Conservation (phyloP, 176 grass and related monocot genomes). For the Tillandsia fasciculata region DNA sequence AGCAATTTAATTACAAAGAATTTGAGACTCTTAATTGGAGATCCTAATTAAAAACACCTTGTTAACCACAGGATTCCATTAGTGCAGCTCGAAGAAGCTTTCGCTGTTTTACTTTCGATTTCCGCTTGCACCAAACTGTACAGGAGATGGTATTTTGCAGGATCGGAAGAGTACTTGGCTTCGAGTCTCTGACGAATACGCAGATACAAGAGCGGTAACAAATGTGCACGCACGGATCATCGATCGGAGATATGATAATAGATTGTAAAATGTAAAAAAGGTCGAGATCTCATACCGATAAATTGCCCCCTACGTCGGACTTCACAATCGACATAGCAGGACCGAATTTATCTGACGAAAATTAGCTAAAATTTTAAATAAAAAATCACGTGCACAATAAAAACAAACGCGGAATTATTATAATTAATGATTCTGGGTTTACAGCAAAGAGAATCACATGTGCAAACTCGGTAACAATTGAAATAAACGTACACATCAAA, state of each 20-base stretch:
- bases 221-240: too few relatives aligned
- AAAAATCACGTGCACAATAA: not conserved
- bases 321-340: conserved; percentile 17
- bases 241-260: not conserved
- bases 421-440: too few relatives aligned
- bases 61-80: conserved; percentile 46
- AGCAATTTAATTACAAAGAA: not conserved
- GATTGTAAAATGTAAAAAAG: not conserved
- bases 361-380: not conserved
- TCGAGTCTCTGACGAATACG: conserved; percentile 30
- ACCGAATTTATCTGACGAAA: conserved; percentile 24
- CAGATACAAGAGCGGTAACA: not conserved
- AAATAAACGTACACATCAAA: not conserved
- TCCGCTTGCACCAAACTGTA: conserved; percentile 32
- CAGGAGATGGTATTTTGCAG: conserved; percentile 25
- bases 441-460: not conserved
- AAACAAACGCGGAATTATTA: too few relatives aligned
- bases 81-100: conserved; percentile 36
- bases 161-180: conserved; percentile 27
- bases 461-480: conserved; percentile 3
- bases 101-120: conserved; percentile 29
- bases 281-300: conserved; percentile 16
- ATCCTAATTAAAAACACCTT: conserved; percentile 11
- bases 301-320: conserved; percentile 19
- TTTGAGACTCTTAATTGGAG: not conserved